A percentile compares a stretch with the other conserved stretches of the same genome.
Evolutionary conservation across 2,329 filamentous ascomycete species (phyloP).

Genomic region (Pseudogymnoascus sp.): DNA sequence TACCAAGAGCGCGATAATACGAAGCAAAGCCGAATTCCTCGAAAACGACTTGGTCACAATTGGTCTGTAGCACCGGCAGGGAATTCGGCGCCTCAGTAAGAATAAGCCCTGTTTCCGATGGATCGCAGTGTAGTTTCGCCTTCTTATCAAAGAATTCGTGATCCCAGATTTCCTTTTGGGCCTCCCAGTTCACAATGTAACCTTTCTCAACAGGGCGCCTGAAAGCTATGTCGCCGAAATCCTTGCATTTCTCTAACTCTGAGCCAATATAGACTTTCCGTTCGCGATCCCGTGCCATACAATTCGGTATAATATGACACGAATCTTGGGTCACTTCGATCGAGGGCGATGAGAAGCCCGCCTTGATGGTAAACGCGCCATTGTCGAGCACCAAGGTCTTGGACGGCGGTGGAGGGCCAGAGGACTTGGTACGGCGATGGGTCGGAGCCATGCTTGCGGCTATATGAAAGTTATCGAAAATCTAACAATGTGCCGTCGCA

Average conservation of each 20-base stretch:
- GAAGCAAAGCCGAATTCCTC: slow-evolving; percentile 92
- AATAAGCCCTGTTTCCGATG: slow-evolving; percentile 73
- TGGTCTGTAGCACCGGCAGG: slow-evolving; percentile 71
- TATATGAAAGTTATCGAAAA: not conserved
- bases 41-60: slow-evolving; percentile 94
- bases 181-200: slow-evolving; percentile 94
- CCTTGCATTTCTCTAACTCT: slow-evolving; percentile 69
- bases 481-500: not conserved
- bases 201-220: slow-evolving; percentile 88
- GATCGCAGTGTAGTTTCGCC: slow-evolving; percentile 63
- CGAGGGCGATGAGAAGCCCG: slow-evolving; percentile 54
- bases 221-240: slow-evolving; percentile 85
- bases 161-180: slow-evolving; percentile 93
- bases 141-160: slow-evolving; percentile 70
- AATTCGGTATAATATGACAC: slow-evolving; percentile 79
- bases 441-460: slow-evolving; percentile 21
- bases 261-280: slow-evolving; percentile 72
- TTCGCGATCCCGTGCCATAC: slow-evolving; percentile 75
- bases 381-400: slow-evolving; percentile 87
- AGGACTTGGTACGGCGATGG: slow-evolving; percentile 43
- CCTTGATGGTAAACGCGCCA: slow-evolving; percentile 85
- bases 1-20: slow-evolving; percentile 70
- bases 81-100: slow-evolving; percentile 82
- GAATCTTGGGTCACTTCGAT: slow-evolving; percentile 33
- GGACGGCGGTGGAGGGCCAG: slow-evolving; percentile 45